A percentile compares a stretch with the other conserved stretches of the same genome.
Evolutionary conservation across 2,329 filamentous ascomycete species (phyloP).

Genomic region (Apiospora hydei): DNA sequence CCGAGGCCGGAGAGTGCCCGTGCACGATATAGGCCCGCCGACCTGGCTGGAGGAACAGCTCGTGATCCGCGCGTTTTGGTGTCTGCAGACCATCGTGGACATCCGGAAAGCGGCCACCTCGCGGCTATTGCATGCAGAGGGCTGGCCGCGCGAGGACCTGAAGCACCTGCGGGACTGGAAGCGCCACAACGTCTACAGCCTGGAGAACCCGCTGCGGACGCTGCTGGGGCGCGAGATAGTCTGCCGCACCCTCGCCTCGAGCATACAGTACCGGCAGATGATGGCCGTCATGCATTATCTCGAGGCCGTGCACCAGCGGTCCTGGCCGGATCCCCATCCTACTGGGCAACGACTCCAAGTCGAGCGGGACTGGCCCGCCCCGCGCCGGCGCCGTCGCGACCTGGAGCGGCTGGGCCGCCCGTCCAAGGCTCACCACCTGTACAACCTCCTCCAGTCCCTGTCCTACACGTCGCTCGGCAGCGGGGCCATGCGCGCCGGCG

Average conservation of each 20-base stretch:
- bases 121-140: background rate
- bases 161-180: background rate
- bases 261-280: background rate
- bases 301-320: background rate
- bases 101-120: background rate
- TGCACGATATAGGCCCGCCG: slow-evolving; percentile 7
- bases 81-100: slow-evolving; percentile 23
- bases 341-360: background rate
- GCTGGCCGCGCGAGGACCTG: background rate
- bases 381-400: background rate
- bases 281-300: background rate
- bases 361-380: background rate
- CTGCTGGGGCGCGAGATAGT: background rate
- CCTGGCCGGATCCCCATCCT: background rate
- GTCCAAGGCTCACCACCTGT: background rate
- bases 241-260: background rate
- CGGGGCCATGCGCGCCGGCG: too few species aligned
- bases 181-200: background rate
- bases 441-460: background rate
- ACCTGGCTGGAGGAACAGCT: slow-evolving; percentile 25
- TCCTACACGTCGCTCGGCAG: background rate
- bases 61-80: slow-evolving; percentile 24
- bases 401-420: background rate
- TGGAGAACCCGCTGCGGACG: background rate
- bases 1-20: background rate